Evolutionary conservation across 352 stramenopile genomes (phyloP), one percentile per base, ranked within the genome.

Genomic region (Pythium inflatum): DNA sequence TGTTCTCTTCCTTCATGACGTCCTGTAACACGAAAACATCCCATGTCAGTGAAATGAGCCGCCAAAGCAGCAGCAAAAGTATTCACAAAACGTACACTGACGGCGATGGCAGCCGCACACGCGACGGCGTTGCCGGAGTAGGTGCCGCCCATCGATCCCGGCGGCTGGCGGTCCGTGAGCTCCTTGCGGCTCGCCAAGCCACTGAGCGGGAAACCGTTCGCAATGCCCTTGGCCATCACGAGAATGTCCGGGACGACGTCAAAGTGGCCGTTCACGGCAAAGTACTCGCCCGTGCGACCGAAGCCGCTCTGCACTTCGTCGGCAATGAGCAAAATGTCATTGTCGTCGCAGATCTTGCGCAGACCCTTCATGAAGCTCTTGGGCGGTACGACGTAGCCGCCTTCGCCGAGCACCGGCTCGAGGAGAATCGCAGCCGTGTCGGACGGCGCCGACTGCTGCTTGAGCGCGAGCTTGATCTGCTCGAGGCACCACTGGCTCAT

Each of bases 281-380:
- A 97, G 76, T 94, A 87, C 31, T 88, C 83, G 36, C 90, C 92
- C 30, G 90, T 97, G 38, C 92, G 84, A 30, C 81, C 94, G 70
- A 96, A 96, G 16, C 93, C 94, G 41, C 84, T 93, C 73, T 98
- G 94, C 34, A 98, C 88, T 74, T 98, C 93, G 66, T 98, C 95
- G 9, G 92, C 80, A 62, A 98, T 96, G 46, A 98, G 79, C 43
- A 98, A 72, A 59, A 98, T 98, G 65, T 94, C 78, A 70, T 98
- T 95, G 31, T 93, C 80, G 46, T 96, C 82, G 67, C 93, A 98
- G 51, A 98, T 94, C 41, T 89, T 77, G 38, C 90, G 88, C 70
- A 98, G 68, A 28, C 87, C 86, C 75, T 97, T 82, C 86, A 98
- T 91, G 81, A 97, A 98, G 62, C 82, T 87, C 66, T 92, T 96